phyloP scores from a whole-genome alignment of 768 basidiomycete genomes.

The Suillus alpinus region DNA sequence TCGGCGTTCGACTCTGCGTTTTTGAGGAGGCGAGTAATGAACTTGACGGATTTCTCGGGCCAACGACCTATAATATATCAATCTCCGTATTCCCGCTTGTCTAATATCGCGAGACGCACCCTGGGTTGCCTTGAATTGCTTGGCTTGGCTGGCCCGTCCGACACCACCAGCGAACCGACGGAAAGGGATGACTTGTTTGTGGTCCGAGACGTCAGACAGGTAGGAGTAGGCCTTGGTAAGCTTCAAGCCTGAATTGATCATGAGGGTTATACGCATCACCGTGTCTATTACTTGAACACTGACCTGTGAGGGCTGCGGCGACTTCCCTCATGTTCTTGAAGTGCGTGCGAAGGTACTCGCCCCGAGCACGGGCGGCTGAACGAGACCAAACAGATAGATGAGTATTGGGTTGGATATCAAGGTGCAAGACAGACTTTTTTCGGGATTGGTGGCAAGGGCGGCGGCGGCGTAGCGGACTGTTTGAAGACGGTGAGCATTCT shows the following conservation, averaged over 20 bases:
- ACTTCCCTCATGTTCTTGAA: slow-evolving; percentile 99
- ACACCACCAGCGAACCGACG: slow-evolving; percentile 93
- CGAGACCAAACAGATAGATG: slow-evolving; percentile 13
- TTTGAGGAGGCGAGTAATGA: slow-evolving; percentile 92
- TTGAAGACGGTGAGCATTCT: slow-evolving; percentile 18
- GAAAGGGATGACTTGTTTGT: slow-evolving; percentile 97
- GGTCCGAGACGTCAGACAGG: slow-evolving; percentile 90
- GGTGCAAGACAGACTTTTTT: slow-evolving; percentile 72
- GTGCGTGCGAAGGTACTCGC: slow-evolving; percentile 97
- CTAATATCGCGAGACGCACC: slow-evolving; percentile 50
- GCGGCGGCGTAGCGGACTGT: slow-evolving; percentile 93
- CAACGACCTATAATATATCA: slow-evolving; percentile 75
- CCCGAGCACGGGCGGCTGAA: slow-evolving; percentile 86
- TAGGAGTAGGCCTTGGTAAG: slow-evolving; percentile 94
- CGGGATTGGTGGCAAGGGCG: slow-evolving; percentile 84
- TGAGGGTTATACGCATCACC: neutral
- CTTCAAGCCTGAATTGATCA: slow-evolving; percentile 64
- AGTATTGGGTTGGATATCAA: neutral
- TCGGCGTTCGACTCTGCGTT: slow-evolving; percentile 99
- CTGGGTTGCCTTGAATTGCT: slow-evolving; percentile 95
- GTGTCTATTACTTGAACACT: slow-evolving; percentile 21
- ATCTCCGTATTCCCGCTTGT: neutral
- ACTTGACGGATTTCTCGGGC: slow-evolving; percentile 98
- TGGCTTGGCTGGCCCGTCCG: slow-evolving; percentile 91
- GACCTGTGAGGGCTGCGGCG: slow-evolving; percentile 88